phyloP scores from a whole-genome alignment of 2,329 filamentous ascomycete species.

The Penicillium crustosum region DNA sequence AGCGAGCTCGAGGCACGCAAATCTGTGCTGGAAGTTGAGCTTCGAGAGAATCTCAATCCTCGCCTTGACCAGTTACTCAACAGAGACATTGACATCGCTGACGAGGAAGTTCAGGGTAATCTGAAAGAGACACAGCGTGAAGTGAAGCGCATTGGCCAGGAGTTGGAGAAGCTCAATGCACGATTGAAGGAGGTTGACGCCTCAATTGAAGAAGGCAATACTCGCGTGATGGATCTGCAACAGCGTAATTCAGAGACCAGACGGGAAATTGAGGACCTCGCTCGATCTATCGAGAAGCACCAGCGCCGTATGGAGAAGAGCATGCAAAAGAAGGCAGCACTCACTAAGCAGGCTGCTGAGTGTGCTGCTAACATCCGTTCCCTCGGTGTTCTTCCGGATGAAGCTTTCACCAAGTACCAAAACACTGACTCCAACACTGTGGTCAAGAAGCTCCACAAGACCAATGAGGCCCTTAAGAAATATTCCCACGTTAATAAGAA shows the following conservation, averaged over 20 bases:
- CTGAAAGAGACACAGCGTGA: conserved; percentile 78
- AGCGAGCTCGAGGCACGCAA: conserved; percentile 79
- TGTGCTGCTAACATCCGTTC: conserved; percentile 87
- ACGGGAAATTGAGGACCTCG: conserved; percentile 71
- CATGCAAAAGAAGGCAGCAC: conserved; percentile 79
- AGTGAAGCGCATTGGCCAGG: conserved; percentile 72
- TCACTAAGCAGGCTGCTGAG: conserved; percentile 74
- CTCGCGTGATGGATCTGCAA: conserved; percentile 59
- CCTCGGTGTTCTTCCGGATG: conserved; percentile 87
- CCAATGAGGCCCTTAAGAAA: conserved; percentile 90
- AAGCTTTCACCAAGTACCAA: conserved; percentile 88
- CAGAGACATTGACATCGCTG: conserved; percentile 66
- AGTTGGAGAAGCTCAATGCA: conserved; percentile 64
- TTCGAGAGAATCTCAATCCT: conserved; percentile 84
- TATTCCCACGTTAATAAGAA: conserved; percentile 99
- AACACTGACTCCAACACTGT: conserved; percentile 76
- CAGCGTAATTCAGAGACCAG: conserved; percentile 63
- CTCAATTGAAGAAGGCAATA: conserved; percentile 62
- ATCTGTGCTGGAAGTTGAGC: conserved; percentile 77
- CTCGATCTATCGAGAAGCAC: conserved; percentile 75
- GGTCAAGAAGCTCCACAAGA: conserved; percentile 75
- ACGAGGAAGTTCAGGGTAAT: conserved; percentile 60
- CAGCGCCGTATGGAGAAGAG: conserved; percentile 91
- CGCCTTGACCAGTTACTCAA: conserved; percentile 82
- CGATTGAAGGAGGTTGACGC: conserved; percentile 74